Evolutionary conservation across 2,329 filamentous ascomycete species (phyloP).

Genomic region (Eutypella sp.): DNA sequence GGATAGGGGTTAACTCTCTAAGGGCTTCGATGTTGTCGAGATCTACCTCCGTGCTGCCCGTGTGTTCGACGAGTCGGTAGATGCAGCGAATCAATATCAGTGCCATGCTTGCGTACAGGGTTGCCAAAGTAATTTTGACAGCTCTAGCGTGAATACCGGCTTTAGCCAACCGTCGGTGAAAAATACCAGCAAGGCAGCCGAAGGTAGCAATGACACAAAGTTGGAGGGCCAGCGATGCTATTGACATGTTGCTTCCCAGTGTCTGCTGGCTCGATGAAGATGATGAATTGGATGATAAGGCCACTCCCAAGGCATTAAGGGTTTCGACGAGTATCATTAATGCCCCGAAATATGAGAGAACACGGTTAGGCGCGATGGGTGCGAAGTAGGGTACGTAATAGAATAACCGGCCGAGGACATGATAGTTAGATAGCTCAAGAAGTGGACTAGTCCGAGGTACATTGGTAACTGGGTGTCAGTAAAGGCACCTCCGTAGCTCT

Average conservation of each 20-base stretch:
- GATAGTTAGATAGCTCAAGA: slow-evolving; percentile 60
- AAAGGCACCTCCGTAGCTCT: background rate
- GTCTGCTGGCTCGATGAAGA: slow-evolving; percentile 22
- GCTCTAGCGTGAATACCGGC: slow-evolving; percentile 9
- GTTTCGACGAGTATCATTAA: slow-evolving; percentile 41
- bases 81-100: slow-evolving; percentile 45
- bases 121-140: slow-evolving; percentile 25
- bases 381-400: slow-evolving; percentile 58
- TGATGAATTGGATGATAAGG: slow-evolving; percentile 35
- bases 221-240: slow-evolving; percentile 38
- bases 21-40: slow-evolving; percentile 26
- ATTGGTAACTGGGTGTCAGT: slow-evolving; percentile 19
- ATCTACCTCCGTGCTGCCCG: slow-evolving; percentile 27
- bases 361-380: slow-evolving; percentile 44
- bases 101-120: slow-evolving; percentile 37
- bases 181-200: slow-evolving; percentile 35
- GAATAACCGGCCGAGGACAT: slow-evolving; percentile 56
- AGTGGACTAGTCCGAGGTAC: slow-evolving; percentile 41
- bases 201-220: slow-evolving; percentile 42
- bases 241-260: slow-evolving; percentile 7
- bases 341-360: slow-evolving; percentile 41
- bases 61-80: slow-evolving; percentile 44
- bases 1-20: slow-evolving; percentile 27
- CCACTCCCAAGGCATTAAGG: slow-evolving; percentile 40
- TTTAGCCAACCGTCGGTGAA: slow-evolving; percentile 35